These are phyloP conservation scores for Phytophthora litchii DNA, from an alignment of 352 stramenopile species.

Conservation along the genomic window DNA sequence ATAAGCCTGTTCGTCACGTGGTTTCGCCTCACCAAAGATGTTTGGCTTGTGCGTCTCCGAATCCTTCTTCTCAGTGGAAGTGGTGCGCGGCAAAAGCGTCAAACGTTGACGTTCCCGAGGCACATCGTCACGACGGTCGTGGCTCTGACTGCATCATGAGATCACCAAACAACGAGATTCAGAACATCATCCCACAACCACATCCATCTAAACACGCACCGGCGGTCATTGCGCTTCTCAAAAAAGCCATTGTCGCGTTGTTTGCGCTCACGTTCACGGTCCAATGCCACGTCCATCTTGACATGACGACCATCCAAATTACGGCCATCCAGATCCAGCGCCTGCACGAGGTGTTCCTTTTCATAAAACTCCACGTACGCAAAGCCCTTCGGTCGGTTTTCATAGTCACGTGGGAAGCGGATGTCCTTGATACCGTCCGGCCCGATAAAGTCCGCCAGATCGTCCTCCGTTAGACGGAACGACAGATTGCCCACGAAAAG, in stretches of 20 bases:
- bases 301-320: constrained; percentile 49
- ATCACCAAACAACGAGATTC: constrained; percentile 10
- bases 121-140: constrained; percentile 9
- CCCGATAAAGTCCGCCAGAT: constrained; percentile 75
- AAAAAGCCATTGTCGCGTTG: constrained; percentile 53
- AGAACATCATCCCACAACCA: background rate
- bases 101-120: constrained; percentile 65
- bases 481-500: constrained; percentile 84
- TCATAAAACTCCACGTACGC: constrained; percentile 86
- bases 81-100: constrained; percentile 59
- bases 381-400: constrained; percentile 80
- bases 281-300: constrained; percentile 76
- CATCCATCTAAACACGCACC: constrained; percentile 29
- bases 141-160: constrained; percentile 23
- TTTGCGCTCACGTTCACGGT: constrained; percentile 56
- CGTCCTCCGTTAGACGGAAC: constrained; percentile 69
- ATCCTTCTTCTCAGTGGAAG: constrained; percentile 44
- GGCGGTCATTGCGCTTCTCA: constrained; percentile 60
- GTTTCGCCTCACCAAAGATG: constrained; percentile 89
- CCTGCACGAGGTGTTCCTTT: constrained; percentile 67
- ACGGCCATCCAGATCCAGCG: constrained; percentile 64
- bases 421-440: constrained; percentile 68
- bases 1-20: constrained; percentile 73
- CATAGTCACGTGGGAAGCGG: constrained; percentile 66
- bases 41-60: constrained; percentile 50